Base-by-base conservation (phyloP, 164 flowering plant species). In the Magnolia kwangsiensis region DNA sequence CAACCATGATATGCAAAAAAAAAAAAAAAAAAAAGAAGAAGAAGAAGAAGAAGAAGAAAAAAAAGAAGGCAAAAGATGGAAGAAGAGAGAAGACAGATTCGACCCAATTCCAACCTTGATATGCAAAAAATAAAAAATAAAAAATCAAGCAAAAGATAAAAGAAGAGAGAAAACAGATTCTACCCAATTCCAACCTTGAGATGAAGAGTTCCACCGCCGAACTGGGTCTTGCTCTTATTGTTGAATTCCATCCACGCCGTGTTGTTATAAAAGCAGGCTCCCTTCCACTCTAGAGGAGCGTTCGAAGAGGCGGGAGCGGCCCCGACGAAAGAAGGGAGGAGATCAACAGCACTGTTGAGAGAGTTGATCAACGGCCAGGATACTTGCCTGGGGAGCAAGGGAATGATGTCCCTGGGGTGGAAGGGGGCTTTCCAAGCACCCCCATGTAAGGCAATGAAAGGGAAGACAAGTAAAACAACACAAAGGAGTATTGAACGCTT, bases 181-280 rank as follows among this genome's bases (percentile, higher is more conserved):
- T 3, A 37, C 45, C 45, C 45, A 64, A 21, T 8, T 19, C 74
- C 19, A 8, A 93, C 99, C 97, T 96, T 83, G 55, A 96, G 70
- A 79, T 92, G 98, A 73, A 96, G 96, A 8, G 96, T 96, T 0
- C 98, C 99, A 3, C 99, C 99, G 18, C 99, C 99, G 78, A 86
- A 95, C 76, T 90, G 76, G 45, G 81, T 84, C 3, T 90, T 89
- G 69, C 76, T 85, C 55, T 89, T 88, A 81, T 96, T 93, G 75
- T 93, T 87, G 72, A 96, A 88, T 84, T 92, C 96, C 90, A 96
- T 78, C 95, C 97, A 91, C 69, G 98, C 99, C 13, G 49, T 75
- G 84, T 84, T 93, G 71, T 92, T 45, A 63, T 89, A 90, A 63
- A 96, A 96, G 80, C 99, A 96, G 49, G 99, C 90, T 0, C 97